phyloP scores from a whole-genome alignment of 345 rosid genomes.

The Gossypium bickii region DNA sequence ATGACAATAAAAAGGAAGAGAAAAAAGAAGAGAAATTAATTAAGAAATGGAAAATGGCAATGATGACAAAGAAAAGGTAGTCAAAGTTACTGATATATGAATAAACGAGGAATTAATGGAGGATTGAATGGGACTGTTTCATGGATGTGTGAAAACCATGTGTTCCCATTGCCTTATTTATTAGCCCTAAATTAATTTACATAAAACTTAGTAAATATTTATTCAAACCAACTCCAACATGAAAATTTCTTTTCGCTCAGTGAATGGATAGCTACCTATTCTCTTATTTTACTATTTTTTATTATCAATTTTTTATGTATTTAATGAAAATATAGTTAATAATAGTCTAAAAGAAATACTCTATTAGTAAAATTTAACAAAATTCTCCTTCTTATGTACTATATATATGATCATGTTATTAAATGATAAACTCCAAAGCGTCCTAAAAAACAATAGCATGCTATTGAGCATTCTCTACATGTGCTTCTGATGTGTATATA shows the following conservation, averaged over 20 bases:
- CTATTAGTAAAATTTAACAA: too few species aligned
- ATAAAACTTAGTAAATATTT: background rate
- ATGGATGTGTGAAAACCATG: slow-evolving; percentile 27
- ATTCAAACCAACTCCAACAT: background rate
- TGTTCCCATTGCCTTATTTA: slow-evolving; percentile 17
- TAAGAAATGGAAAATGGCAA: slow-evolving; percentile 13
- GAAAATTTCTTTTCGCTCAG: too few species aligned
- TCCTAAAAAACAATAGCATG: background rate
- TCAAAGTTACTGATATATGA: slow-evolving; percentile 24
- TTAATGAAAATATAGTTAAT: too few species aligned
- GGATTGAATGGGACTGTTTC: slow-evolving; percentile 29
- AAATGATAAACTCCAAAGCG: too few species aligned
- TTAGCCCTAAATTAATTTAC: background rate
- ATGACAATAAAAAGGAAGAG: background rate
- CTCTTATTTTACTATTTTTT: too few species aligned
- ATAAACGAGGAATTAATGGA: slow-evolving; percentile 35
- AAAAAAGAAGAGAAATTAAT: background rate
- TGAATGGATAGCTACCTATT: too few species aligned
- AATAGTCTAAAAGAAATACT: too few species aligned
- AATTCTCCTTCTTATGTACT: too few species aligned
- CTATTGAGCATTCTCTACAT: background rate
- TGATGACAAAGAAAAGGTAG: slow-evolving; percentile 6
- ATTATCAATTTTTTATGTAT: too few species aligned
- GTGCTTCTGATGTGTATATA: background rate
- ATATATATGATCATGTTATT: background rate